phyloP scores from a whole-genome alignment of 352 stramenopile species.

The Thraustochytrium sp. region DNA sequence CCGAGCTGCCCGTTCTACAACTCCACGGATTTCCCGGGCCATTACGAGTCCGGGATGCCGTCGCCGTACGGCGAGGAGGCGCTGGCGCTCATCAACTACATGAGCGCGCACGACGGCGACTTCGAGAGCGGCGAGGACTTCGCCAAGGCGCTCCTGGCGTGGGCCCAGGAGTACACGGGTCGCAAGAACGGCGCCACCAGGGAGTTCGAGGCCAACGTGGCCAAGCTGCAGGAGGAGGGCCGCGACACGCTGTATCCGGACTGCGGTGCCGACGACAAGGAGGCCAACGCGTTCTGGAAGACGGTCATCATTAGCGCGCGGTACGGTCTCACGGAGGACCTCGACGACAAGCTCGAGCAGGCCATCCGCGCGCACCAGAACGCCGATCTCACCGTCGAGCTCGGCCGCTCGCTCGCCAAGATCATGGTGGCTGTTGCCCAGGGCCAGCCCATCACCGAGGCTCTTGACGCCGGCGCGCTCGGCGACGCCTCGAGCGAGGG shows the following conservation, averaged over 20 bases:
- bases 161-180: not conserved
- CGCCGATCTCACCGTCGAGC: constrained; percentile 10
- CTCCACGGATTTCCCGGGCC: not conserved
- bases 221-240: not conserved
- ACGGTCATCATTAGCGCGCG: not conserved
- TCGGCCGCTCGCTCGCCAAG: not conserved
- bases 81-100: constrained; percentile 12
- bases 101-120: not conserved
- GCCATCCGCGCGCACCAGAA: constrained; percentile 33
- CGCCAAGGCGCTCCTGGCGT: not conserved
- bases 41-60: not conserved
- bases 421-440: not conserved
- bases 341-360: constrained; percentile 19
- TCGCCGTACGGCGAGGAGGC: constrained; percentile 10
- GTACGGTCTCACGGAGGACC: not conserved
- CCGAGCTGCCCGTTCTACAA: constrained; percentile 28
- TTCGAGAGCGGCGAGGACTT: not conserved
- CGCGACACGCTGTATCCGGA: not conserved
- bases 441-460: not conserved
- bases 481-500: not conserved
- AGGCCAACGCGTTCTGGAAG: constrained; percentile 27
- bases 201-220: constrained; percentile 17
- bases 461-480: not conserved
- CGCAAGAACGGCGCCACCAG: constrained; percentile 32
- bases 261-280: not conserved